Evolutionary conservation across 164 flowering plant species (phyloP).

Genomic region (Annona squamosa): DNA sequence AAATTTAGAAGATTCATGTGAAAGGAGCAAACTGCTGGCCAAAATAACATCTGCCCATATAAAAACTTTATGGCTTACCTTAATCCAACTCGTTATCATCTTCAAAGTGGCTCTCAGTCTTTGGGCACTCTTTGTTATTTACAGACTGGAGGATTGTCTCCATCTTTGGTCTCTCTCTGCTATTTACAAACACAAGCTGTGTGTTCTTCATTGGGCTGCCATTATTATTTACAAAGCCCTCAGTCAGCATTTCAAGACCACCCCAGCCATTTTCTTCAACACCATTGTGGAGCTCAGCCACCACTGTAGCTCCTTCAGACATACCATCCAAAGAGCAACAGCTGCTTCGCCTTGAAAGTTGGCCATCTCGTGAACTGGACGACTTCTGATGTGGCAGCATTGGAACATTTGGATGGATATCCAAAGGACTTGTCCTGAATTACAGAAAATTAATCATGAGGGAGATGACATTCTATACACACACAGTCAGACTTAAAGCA

Average conservation of each 20-base stretch:
- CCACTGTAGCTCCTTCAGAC: constrained; percentile 21
- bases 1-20: background rate
- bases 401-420: constrained; percentile 22
- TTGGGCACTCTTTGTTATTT: constrained; percentile 37
- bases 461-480: background rate
- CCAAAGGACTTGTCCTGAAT: constrained; percentile 29
- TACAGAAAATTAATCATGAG: constrained; percentile 1
- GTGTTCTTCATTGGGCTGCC: constrained; percentile 24
- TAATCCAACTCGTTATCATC: constrained; percentile 33
- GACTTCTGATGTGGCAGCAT: constrained; percentile 29
- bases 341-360: constrained; percentile 26
- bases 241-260: constrained; percentile 20
- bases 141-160: constrained; percentile 44
- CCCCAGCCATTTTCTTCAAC: constrained; percentile 29
- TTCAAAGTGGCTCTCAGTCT: constrained; percentile 37
- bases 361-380: constrained; percentile 39
- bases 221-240: constrained; percentile 44
- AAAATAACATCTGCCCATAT: background rate
- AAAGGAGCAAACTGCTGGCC: background rate
- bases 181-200: constrained; percentile 45
- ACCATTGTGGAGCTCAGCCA: constrained; percentile 21
- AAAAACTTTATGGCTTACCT: constrained; percentile 23
- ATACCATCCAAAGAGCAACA: constrained; percentile 27
- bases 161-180: constrained; percentile 29
- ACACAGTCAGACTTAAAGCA: background rate